Evolutionary conservation across 371 early-diverging fungal species (phyloP), one percentile per base, ranked within the genome.

Genomic region (Saksenaea oblongispora): DNA sequence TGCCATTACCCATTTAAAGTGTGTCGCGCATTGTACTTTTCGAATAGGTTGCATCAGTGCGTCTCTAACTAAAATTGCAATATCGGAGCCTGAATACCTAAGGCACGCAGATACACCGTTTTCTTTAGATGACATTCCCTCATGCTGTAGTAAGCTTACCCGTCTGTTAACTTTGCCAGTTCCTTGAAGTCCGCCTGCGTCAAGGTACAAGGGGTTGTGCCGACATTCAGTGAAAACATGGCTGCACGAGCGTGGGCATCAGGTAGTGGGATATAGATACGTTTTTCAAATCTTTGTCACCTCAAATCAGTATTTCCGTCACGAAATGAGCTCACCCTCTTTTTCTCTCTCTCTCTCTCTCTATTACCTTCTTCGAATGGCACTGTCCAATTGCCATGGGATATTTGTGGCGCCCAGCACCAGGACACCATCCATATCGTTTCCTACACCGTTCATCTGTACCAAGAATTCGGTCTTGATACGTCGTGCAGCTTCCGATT

Each of bases 391-490:
- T 56, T 93, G 91, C 99, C 97, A 97, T 55, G 98, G 99, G 39
- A 95, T 94, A 79, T 98, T 98, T 9, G 98, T 98, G 2, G 98
- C 99, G 3, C 95, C 99, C 34, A 98, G 78, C 3, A 98, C 96
- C 61, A 98, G 79, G 3, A 98, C 91, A 14, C 97, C 96, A 34
- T 85, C 89, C 83, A 90, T 93, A 67, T 97, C 96, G 67, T 94
- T 91, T 22, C 97, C 97, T 9, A 97, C 98, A 61, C 98, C 98
- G 67, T 98, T 94, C 97, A 98, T 97, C 77, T 97, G 99, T 34
- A 98, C 98, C 9, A 98, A 81, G 55, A 98, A 92, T 80, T 98
- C 96, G 0, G 93, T 93, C 65, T 88, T 87, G 75, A 98, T 95
- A 61, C 99, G 85, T 57, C 98, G 83, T 42, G 91, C 88, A 7